Percentiles rank a stretch among this genome's conserved stretches.
These are phyloP conservation scores for Rhizoctonia solani DNA, from an alignment of 1,284 basidiomycete species.

Conservation along the genomic window DNA sequence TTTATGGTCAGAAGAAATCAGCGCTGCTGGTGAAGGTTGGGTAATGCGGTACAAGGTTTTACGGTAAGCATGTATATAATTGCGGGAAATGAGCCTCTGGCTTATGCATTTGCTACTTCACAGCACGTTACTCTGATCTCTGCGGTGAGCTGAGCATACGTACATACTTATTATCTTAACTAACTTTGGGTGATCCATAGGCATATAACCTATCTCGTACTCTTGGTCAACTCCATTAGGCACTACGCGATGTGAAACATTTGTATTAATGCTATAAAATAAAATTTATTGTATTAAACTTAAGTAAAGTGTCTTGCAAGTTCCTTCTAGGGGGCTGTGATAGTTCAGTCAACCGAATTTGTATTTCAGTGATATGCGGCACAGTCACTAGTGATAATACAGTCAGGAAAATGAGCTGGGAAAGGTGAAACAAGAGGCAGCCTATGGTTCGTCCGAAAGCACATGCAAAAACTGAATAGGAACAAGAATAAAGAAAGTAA, in stretches of 20 bases:
- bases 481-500: conserved; percentile 9
- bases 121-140: conserved; percentile 80
- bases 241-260: neutral
- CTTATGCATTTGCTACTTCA: conserved; percentile 19
- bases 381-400: conserved; percentile 18
- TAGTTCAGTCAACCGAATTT: neutral
- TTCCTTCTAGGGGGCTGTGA: neutral
- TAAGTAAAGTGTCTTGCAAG: neutral
- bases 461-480: neutral
- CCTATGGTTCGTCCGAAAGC: neutral
- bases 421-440: neutral
- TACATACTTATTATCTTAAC: neutral
- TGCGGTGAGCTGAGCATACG: conserved; percentile 46
- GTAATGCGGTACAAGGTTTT: conserved; percentile 85
- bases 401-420: conserved; percentile 22
- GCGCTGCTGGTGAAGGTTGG: conserved; percentile 77
- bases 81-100: neutral
- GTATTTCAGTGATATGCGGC: conserved; percentile 25
- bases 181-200: neutral
- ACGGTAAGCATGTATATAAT: conserved; percentile 61
- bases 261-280: neutral
- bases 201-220: conserved; percentile 80
- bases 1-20: conserved; percentile 75
- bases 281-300: neutral
- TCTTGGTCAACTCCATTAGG: conserved; percentile 40